Evolutionary conservation across 352 stramenopile species (phyloP).

Genomic region (Pseudoperonospora humuli): DNA sequence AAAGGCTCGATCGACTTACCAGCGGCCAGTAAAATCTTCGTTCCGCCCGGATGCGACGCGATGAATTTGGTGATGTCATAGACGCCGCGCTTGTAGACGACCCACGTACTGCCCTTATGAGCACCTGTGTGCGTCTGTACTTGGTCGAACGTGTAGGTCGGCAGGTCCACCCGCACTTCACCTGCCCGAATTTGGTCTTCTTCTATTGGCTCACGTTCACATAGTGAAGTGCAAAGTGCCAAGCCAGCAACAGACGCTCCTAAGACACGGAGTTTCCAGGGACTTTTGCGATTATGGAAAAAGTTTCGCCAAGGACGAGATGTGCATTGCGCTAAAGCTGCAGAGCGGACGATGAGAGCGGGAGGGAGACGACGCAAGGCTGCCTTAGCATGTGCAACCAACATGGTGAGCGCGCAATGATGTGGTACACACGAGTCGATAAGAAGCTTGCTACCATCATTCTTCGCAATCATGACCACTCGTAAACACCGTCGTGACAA

Average conservation of each 20-base stretch:
- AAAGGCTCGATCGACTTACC: slow-evolving; percentile 87
- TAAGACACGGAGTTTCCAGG: not conserved
- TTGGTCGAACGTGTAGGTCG: slow-evolving; percentile 59
- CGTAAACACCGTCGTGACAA: no score
- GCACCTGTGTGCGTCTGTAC: slow-evolving; percentile 66
- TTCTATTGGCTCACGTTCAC: slow-evolving; percentile 9
- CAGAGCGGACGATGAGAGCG: not conserved
- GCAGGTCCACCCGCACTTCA: slow-evolving; percentile 32
- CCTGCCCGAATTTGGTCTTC: slow-evolving; percentile 14
- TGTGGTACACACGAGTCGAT: slow-evolving; percentile 1
- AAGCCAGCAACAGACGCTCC: slow-evolving; percentile 10
- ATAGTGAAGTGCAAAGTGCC: slow-evolving; percentile 6
- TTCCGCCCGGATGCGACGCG: slow-evolving; percentile 87
- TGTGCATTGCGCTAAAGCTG: not conserved
- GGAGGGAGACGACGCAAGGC: slow-evolving; percentile 5
- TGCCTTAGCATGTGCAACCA: slow-evolving; percentile 4
- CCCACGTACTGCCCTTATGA: slow-evolving; percentile 83
- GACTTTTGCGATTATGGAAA: no score
- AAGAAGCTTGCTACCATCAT: slow-evolving; percentile 8
- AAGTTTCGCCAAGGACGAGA: not conserved
- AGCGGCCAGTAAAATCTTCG: slow-evolving; percentile 86
- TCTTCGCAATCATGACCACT: slow-evolving; percentile 1
- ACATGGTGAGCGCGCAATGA: slow-evolving; percentile 10
- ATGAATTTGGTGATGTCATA: slow-evolving; percentile 98
- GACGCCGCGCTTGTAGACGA: slow-evolving; percentile 90